Percentiles rank a stretch among this genome's conserved stretches.
These are phyloP conservation scores for Eucalyptus pauciflora DNA, from an alignment of 345 rosid genomes.

Conservation along the genomic window DNA sequence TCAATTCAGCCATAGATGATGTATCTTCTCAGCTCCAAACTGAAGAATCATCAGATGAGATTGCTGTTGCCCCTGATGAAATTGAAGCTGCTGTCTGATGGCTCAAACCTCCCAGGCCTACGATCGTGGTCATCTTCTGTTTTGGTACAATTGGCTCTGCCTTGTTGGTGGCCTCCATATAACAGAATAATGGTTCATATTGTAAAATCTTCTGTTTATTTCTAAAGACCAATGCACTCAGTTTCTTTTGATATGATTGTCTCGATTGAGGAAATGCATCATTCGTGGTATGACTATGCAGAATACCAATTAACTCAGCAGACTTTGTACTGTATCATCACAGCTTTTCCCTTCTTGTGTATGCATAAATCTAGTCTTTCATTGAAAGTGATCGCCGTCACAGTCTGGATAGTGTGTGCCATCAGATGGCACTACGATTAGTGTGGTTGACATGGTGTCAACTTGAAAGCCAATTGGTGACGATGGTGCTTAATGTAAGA, in stretches of 20 bases:
- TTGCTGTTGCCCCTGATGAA: conserved; percentile 49
- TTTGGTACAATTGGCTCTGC: background rate
- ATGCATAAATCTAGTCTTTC: background rate
- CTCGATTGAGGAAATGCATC: background rate
- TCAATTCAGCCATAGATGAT: conserved; percentile 82
- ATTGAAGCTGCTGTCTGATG: conserved; percentile 46
- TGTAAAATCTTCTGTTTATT: background rate
- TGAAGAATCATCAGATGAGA: conserved; percentile 53
- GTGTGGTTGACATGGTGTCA: background rate
- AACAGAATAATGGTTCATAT: background rate
- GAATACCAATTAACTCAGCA: background rate
- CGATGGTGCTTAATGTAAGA: background rate
- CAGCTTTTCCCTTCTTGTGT: background rate
- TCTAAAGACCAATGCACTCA: background rate
- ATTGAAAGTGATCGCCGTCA: background rate
- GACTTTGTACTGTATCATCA: background rate
- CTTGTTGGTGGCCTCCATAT: background rate
- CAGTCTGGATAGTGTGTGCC: background rate
- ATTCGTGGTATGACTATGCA: background rate
- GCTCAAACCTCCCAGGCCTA: background rate
- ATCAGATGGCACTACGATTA: background rate
- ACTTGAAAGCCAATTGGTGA: background rate
- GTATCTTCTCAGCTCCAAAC: conserved; percentile 70
- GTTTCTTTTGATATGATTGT: background rate
- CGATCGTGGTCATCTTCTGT: background rate